These are phyloP conservation scores for Phytophthora citrophthora DNA, from an alignment of 352 stramenopile genomes.

Conservation along the genomic window DNA sequence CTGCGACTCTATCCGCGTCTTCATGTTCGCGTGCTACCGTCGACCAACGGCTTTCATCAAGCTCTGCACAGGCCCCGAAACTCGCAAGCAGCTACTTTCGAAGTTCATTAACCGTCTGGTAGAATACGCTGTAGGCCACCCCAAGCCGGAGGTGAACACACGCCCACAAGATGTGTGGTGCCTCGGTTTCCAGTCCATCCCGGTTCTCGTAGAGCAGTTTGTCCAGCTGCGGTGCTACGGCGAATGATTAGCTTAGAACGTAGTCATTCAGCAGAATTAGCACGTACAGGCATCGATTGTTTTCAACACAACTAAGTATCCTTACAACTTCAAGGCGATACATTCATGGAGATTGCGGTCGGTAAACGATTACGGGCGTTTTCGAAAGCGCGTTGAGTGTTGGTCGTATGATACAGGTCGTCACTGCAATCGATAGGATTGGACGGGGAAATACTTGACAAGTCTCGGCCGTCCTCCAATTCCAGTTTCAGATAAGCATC, in stretches of 20 bases:
- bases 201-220: conserved; percentile 39
- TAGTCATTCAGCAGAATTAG: conserved; percentile 13
- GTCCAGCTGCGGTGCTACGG: conserved; percentile 20
- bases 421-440: conserved; percentile 12
- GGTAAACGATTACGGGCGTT: too few relatives aligned
- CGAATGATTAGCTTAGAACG: conserved; percentile 4
- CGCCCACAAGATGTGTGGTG: conserved; percentile 22
- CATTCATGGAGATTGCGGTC: too few relatives aligned
- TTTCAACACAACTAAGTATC: too few relatives aligned
- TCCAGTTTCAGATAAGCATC: conserved; percentile 8
- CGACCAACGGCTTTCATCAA: conserved; percentile 48
- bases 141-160: conserved; percentile 23
- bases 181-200: conserved; percentile 34
- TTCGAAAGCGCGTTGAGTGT: conserved; percentile 1
- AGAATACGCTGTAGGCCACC: conserved; percentile 32
- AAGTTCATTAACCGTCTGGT: conserved; percentile 47
- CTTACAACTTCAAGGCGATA: too few relatives aligned
- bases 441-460: not conserved
- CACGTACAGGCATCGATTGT: not conserved
- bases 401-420: not conserved
- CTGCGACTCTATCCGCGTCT: conserved; percentile 38
- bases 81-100: conserved; percentile 48
- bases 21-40: conserved; percentile 38
- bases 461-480: not conserved
- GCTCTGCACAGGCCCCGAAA: conserved; percentile 26